Percentiles rank a stretch among this genome's conserved stretches.
These are phyloP conservation scores for Orychophragmus violaceus DNA, from an alignment of 345 rosid species.

Conservation along the genomic window DNA sequence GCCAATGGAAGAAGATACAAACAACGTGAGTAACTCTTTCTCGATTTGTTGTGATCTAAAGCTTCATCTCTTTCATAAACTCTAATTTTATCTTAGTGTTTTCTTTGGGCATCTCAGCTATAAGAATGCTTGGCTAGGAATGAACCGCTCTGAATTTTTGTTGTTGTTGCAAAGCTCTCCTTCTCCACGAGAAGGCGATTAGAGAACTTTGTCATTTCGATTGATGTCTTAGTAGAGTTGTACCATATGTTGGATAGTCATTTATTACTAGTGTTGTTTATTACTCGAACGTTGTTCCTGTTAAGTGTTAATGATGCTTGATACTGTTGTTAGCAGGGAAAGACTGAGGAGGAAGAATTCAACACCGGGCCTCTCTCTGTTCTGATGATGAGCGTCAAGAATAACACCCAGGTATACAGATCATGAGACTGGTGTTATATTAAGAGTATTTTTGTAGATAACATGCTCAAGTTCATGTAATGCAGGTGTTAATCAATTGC, in stretches of 20 bases:
- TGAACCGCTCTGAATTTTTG: not conserved
- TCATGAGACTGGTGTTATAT: not conserved
- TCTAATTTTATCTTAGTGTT: not conserved
- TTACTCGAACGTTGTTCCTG: not conserved
- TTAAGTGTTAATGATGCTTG: not conserved
- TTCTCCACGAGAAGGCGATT: no score
- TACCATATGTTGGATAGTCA: not conserved
- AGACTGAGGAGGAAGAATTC: constrained; percentile 93
- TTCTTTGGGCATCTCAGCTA: no score
- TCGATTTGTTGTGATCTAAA: not conserved
- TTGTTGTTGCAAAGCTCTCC: no score
- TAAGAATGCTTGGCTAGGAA: no score
- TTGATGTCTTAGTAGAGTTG: not conserved
- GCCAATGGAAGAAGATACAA: constrained; percentile 65
- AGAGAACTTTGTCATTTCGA: not conserved
- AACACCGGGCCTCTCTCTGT: no score
- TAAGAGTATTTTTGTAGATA: not conserved
- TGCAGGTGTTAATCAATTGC: constrained; percentile 76
- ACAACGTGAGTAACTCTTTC: constrained; percentile 24
- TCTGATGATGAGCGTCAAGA: constrained; percentile 91
- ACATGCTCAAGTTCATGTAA: not conserved
- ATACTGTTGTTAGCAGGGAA: constrained; percentile 23
- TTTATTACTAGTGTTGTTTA: not conserved
- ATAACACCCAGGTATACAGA: constrained; percentile 75
- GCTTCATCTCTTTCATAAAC: not conserved